phyloP scores from a whole-genome alignment of 495 filamentous ascomycete species.

The Hyaloscypha variabilis region DNA sequence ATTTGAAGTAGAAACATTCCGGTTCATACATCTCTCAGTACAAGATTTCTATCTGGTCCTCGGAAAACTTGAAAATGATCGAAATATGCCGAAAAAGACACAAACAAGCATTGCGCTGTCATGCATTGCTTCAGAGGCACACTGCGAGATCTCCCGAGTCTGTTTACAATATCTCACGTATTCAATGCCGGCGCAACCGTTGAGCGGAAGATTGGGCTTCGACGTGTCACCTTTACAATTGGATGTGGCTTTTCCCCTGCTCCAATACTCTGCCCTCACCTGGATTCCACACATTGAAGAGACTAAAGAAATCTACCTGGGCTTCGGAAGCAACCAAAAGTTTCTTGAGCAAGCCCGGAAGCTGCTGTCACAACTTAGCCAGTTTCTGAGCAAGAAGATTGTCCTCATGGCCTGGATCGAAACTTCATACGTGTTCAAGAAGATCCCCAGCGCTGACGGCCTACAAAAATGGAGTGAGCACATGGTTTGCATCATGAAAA shows the following conservation, averaged over 20 bases:
- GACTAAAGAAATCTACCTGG: too few relatives aligned
- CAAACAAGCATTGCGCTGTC: neutral
- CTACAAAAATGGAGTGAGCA: neutral
- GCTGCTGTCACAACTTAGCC: neutral
- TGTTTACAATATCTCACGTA: neutral
- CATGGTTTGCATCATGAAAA: too few relatives aligned
- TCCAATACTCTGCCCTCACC: neutral
- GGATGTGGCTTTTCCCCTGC: neutral
- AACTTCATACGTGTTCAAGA: neutral
- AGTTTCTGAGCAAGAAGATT: neutral
- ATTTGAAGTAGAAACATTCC: neutral
- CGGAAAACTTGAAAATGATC: neutral
- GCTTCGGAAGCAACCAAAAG: too few relatives aligned
- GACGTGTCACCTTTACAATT: neutral
- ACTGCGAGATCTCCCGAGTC: neutral
- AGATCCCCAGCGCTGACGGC: neutral
- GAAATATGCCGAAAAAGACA: neutral
- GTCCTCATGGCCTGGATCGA: neutral
- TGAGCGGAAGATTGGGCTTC: neutral
- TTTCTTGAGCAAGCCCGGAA: too few relatives aligned
- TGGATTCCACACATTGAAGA: neutral
- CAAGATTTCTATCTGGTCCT: neutral
- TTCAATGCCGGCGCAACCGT: neutral
- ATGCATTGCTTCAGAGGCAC: neutral
- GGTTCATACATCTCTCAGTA: neutral